Evolutionary conservation across 441 rosid species (phyloP).

Genomic region (Gossypium trilobum): DNA sequence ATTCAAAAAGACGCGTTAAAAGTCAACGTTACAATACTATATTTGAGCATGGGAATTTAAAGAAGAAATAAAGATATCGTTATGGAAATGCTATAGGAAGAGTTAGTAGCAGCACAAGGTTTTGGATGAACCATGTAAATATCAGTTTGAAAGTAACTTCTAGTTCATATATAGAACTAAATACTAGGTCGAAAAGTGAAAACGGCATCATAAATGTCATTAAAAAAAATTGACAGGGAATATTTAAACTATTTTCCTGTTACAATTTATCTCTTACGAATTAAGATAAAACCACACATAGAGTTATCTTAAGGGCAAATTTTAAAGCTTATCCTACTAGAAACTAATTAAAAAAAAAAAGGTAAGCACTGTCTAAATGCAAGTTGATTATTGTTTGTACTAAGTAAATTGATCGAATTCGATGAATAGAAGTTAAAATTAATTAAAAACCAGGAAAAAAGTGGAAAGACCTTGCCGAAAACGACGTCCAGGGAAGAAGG

Average conservation of each 20-base stretch:
- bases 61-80: not conserved
- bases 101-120: not conserved
- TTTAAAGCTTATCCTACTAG: not conserved
- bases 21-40: not conserved
- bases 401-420: not conserved
- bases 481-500: slow-evolving; percentile 63
- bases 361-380: not conserved
- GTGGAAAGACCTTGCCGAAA: slow-evolving; percentile 59
- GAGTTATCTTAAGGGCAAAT: not conserved
- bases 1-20: not conserved
- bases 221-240: not conserved
- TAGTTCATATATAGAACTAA: not conserved
- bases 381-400: not conserved
- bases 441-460: not conserved
- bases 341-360: not conserved
- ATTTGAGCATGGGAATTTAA: not conserved
- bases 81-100: not conserved
- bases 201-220: not conserved
- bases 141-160: not conserved
- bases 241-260: slow-evolving; percentile 1
- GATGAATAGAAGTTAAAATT: not conserved
- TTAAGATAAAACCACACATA: not conserved
- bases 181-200: not conserved
- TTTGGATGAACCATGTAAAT: not conserved
- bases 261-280: not conserved